Conservation (phyloP, 73 alveolate genomes). For the Tetrahymena thermophila region DNA sequence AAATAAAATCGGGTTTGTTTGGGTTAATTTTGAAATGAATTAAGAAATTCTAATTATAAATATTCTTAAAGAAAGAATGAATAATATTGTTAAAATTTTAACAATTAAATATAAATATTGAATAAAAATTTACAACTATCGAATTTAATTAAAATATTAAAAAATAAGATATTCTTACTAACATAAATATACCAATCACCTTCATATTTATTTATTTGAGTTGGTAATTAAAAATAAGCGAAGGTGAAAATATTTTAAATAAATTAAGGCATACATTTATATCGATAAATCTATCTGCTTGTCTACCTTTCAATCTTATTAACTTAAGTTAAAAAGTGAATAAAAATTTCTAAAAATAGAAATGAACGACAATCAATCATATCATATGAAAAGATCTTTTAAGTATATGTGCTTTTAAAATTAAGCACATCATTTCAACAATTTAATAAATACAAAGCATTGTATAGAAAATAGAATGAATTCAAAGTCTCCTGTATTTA, state of each 20-base stretch:
- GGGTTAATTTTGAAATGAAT: background rate
- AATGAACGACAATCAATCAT: background rate
- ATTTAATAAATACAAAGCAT: background rate
- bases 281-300: background rate
- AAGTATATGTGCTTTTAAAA: background rate
- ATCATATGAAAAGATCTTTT: background rate
- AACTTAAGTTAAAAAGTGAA: background rate
- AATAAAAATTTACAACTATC: background rate
- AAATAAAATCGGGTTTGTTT: too few species aligned
- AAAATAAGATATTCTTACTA: background rate
- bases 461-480: background rate
- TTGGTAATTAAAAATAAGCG: background rate
- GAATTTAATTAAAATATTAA: background rate
- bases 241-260: background rate
- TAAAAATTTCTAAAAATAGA: background rate
- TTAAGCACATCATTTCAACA: background rate
- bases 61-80: background rate
- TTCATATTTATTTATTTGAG: background rate
- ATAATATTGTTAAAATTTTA: background rate
- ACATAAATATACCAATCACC: background rate
- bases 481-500: background rate
- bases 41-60: background rate
- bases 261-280: background rate
- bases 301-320: background rate
- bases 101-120: too few species aligned